phyloP scores from a whole-genome alignment of 306 rosid genomes.

The Neltuma alba region DNA sequence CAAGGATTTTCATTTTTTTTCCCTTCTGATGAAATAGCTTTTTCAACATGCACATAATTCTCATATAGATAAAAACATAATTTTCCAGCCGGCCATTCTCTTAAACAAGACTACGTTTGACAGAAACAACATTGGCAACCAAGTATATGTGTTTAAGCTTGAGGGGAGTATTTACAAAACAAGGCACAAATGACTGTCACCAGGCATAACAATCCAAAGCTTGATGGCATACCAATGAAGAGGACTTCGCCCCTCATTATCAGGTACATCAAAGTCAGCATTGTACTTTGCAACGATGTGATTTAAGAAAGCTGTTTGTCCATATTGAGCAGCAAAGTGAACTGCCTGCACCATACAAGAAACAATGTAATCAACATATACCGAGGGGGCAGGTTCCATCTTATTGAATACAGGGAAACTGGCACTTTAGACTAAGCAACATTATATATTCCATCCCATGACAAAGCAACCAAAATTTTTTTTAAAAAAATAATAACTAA shows the following conservation, averaged over 20 bases:
- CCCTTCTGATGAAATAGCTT: neutral
- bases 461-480: conserved; percentile 22
- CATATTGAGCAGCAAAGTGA: conserved; percentile 95
- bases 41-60: neutral
- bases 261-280: conserved; percentile 92
- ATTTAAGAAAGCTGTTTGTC: conserved; percentile 90
- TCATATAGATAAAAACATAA: neutral
- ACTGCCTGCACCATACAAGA: conserved; percentile 65
- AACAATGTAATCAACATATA: conserved; percentile 25
- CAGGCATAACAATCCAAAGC: conserved; percentile 36
- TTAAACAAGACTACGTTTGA: neutral
- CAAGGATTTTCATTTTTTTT: neutral
- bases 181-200: conserved; percentile 7
- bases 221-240: conserved; percentile 80
- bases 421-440: conserved; percentile 8
- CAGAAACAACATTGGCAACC: conserved; percentile 30
- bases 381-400: neutral
- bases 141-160: neutral
- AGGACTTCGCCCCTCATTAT: conserved; percentile 91
- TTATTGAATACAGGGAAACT: neutral
- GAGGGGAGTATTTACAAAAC: conserved; percentile 9
- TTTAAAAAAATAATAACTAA: neutral
- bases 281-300: conserved; percentile 76
- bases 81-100: neutral
- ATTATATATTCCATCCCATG: neutral